These are phyloP conservation scores for Yarrowia sp. DNA, from an alignment of 805 yeast genomes.

Conservation along the genomic window DNA sequence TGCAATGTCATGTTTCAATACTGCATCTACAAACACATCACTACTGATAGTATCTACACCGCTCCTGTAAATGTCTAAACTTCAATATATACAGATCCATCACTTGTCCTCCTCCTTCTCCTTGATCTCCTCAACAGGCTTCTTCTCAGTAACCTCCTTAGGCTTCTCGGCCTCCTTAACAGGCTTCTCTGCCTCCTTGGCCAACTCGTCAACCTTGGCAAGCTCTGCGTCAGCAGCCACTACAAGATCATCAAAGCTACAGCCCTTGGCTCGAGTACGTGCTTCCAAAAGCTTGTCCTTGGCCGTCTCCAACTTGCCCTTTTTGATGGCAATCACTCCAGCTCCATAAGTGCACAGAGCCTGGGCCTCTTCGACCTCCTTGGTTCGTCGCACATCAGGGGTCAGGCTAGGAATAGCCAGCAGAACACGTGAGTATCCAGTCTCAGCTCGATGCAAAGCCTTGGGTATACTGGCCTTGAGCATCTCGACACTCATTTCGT, in stretches of 20 bases:
- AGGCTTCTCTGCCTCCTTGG: not conserved
- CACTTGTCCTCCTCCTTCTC: not conserved
- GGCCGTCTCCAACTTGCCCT: constrained; percentile 56
- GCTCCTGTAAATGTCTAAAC: no score
- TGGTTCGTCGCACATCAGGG: constrained; percentile 40
- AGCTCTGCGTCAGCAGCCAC: constrained; percentile 66
- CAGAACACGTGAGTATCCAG: constrained; percentile 46
- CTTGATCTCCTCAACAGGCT: not conserved
- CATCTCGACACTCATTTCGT: not conserved
- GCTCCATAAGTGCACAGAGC: constrained; percentile 82
- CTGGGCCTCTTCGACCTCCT: constrained; percentile 58
- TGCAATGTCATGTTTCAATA: no score
- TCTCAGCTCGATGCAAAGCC: constrained; percentile 27
- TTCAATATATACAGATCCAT: not conserved
- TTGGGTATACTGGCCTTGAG: not conserved
- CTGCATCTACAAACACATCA: no score
- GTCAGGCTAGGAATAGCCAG: constrained; percentile 45
- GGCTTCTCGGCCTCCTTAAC: not conserved
- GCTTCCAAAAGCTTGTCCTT: constrained; percentile 65
- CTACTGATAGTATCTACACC: no score
- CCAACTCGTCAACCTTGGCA: constrained; percentile 45
- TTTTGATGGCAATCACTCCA: constrained; percentile 73
- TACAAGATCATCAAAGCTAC: constrained; percentile 62
- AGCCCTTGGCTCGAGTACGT: constrained; percentile 62
- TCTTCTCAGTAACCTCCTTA: not conserved